phyloP scores from a whole-genome alignment of 1,139 yeast genomes.

The Magnusiomyces tetraspermus region DNA sequence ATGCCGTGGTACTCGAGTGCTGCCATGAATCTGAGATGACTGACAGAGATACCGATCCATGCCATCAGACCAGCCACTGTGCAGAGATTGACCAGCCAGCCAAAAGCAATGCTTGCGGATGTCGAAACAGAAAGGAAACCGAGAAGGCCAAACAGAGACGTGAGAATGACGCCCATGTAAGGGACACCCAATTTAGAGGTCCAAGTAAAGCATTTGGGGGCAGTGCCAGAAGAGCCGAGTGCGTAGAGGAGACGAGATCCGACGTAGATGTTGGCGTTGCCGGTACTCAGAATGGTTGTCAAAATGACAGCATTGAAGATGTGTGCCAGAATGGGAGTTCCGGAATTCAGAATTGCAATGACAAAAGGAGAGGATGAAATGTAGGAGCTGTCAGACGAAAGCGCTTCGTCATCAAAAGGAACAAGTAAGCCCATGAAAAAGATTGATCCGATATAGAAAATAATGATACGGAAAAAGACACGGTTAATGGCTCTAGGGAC shows the following conservation, averaged over 20 bases:
- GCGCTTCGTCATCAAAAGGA: conserved; percentile 38
- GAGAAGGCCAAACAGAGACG: conserved; percentile 54
- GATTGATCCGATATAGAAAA: conserved; percentile 39
- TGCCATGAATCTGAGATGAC: conserved; percentile 53
- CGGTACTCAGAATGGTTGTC: conserved; percentile 64
- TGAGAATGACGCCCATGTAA: conserved; percentile 46
- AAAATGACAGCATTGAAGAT: conserved; percentile 70
- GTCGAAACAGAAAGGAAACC: conserved; percentile 63
- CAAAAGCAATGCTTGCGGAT: conserved; percentile 51
- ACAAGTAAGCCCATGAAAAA: conserved; percentile 41
- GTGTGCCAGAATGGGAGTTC: conserved; percentile 44
- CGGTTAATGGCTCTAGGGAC: conserved; percentile 51
- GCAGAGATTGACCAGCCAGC: conserved; percentile 70
- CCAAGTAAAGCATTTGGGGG: conserved; percentile 61
- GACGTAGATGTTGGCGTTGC: conserved; percentile 70
- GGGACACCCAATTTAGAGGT: conserved; percentile 71
- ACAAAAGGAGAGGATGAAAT: conserved; percentile 77
- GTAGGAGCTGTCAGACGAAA: conserved; percentile 36
- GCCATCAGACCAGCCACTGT: conserved; percentile 71
- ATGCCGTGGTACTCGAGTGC: conserved; percentile 57
- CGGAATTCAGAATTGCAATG: conserved; percentile 54
- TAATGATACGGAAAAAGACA: conserved; percentile 46
- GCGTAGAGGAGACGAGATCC: conserved; percentile 68
- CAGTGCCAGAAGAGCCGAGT: conserved; percentile 53
- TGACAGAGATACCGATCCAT: conserved; percentile 62